Base-by-base conservation (phyloP, 2,329 filamentous ascomycete species). In the Epichloe glyceriae region DNA sequence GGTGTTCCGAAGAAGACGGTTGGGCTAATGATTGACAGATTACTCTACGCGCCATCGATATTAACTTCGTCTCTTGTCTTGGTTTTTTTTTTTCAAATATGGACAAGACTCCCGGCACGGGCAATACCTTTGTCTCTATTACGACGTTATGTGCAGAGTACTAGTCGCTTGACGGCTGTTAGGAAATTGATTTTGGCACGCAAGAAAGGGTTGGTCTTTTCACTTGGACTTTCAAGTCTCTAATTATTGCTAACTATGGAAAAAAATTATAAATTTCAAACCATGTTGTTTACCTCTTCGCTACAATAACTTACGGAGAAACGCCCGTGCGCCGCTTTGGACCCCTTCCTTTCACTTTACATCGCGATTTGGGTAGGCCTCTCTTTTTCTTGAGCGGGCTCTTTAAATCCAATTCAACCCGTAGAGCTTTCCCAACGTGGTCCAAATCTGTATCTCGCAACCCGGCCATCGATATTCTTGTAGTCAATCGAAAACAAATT, bases 21-120 rank as follows among this genome's bases (percentile, higher is more conserved):
- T 12, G 14, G 26, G 34, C 53, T 56, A 14, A 53, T 40, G 17
- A 12, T 30, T 41, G 10, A 14, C 49, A 64, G 62, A 66, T 51
- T 68, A 69, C 51, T 67, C 65, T 33, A 68, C 66, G 5, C 61
- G 67, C 22, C 66, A 68, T 52, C 59, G 65, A 54, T 69, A 69
- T 54, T 69, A 61, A 53, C 44, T n/a, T 33, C 5, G 14, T 7
- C 12, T 14, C 5, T 14, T 26, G 3, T 30, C 30, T 30, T 30
- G 3, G 8, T 1, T 15, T 45, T 37, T 44, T 15, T n/a, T 4
- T 48, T 42, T 3, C 14, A 37, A 37, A 2, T 11, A 17, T 14
- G 15, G 8, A 30, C 35, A 38, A 38, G 35, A 6, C 35, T 38
- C 30, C 30, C 8, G 35, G n/a, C 14, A n/a, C 15, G 35, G 12